Base-by-base conservation (phyloP, 2,329 filamentous ascomycete species). In the Chaetothyriales sp. region DNA sequence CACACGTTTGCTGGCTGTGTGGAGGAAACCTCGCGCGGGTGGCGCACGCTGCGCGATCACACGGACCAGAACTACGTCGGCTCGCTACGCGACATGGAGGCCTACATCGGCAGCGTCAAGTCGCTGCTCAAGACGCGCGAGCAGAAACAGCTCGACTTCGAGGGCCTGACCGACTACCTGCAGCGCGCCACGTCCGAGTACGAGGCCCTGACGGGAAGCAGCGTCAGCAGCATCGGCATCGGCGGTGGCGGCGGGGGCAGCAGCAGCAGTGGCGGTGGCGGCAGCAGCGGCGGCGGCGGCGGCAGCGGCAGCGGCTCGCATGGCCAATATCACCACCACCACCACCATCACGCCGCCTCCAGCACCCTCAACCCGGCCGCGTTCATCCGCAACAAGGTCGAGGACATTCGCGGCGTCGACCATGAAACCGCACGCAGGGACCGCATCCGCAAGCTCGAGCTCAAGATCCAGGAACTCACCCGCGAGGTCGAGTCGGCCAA, bases 71-170 rank as follows among this genome's bases (percentile, higher is more conserved):
- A 95, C 67, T 98, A 98, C 64, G 79, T 98, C 1, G 86, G 87
- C 58, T 90, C 84, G 50, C 74, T 98, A 49, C 81, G 88, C 48
- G 92, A 98, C 69, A 95, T 96, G 89, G 86, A 93, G 61, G 84
- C 88, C 22, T 98, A 96, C 68, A 90, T 88, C 57, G 71, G 78
- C n/a, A 84, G 88, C 0, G 73, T 96, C 46, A 94, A 94, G 67
- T 76, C 80, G 20, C 80, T 98, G 4, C 80, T 98, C 56, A 94
- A 94, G 66, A 86, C 86, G 1, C 83, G 92, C 36, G 92, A 98
- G 70, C 88, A 93, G 70, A 98, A 98, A 66, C 92, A 98, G 66
- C 83, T 98, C 52, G 92, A 98, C 70, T 95, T 90, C 63, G 92
- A 98, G 69, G 89, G 87, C 57, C 76, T 98, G 32, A 94, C 88